Percentiles rank a stretch among this genome's conserved stretches.
Conservation (phyloP, 2,329 filamentous ascomycete genomes). For the Scedosporium minutisporum region DNA sequence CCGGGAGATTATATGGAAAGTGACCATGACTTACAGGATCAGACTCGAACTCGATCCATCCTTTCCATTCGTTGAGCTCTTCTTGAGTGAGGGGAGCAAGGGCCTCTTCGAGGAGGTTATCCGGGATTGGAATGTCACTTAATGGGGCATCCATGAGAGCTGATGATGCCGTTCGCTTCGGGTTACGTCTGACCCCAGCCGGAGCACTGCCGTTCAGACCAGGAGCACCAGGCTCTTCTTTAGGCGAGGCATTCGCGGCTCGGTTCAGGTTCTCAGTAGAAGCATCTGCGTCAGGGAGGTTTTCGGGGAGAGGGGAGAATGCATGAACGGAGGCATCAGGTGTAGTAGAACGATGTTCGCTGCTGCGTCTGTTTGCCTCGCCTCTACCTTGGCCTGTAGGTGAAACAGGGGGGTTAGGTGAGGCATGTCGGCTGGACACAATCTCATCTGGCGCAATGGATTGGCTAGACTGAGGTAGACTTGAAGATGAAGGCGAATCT, state of each 20-base stretch:
- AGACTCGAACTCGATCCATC: conserved; percentile 79
- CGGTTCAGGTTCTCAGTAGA: too few relatives aligned
- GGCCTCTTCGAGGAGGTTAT: conserved; percentile 33
- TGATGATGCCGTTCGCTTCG: neutral
- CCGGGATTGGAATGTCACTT: conserved; percentile 8
- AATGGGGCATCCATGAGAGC: neutral
- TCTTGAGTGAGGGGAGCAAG: conserved; percentile 37
- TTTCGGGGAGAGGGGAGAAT: too few relatives aligned
- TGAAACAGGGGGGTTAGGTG: too few relatives aligned
- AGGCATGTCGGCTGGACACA: too few relatives aligned
- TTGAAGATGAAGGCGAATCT: too few relatives aligned
- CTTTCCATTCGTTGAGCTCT: conserved; percentile 54
- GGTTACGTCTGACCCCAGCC: neutral
- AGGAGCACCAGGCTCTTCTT: neutral
- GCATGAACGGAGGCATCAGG: too few relatives aligned
- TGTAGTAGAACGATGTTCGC: too few relatives aligned
- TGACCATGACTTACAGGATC: conserved; percentile 59
- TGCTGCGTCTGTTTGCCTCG: too few relatives aligned
- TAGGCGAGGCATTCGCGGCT: neutral
- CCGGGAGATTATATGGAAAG: neutral
- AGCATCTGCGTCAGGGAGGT: too few relatives aligned
- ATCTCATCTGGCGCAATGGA: too few relatives aligned
- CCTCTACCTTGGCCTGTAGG: too few relatives aligned
- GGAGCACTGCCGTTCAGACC: neutral
- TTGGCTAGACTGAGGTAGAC: too few relatives aligned